phyloP scores from a whole-genome alignment of 2,329 filamentous ascomycete species.

The Dothidotthia symphoricarpi region DNA sequence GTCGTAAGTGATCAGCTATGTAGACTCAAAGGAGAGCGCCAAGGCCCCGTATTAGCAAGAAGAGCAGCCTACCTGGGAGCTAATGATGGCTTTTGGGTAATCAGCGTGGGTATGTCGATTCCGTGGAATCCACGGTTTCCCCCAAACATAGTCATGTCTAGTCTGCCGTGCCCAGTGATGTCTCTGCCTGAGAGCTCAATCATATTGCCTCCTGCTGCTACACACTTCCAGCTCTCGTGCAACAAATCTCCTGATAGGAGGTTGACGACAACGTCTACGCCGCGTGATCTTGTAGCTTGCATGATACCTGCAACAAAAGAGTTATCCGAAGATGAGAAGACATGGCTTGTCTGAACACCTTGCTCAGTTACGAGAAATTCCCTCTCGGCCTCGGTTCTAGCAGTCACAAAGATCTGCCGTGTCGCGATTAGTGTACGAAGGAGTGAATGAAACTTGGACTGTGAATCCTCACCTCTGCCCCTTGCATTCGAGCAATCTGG shows the following conservation, averaged over 20 bases:
- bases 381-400: no score
- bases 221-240: conserved; percentile 44
- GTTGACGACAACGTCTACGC: conserved; percentile 18
- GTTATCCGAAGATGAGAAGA: not conserved
- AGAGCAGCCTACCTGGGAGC: no score
- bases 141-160: not conserved
- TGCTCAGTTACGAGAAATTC: no score
- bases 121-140: not conserved
- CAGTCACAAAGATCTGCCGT: no score
- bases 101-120: conserved; percentile 39
- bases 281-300: not conserved
- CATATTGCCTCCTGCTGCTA: conserved; percentile 31
- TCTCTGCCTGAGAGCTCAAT: conserved; percentile 10
- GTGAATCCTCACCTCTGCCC: no score
- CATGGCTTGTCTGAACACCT: no score
- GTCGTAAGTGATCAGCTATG: no score
- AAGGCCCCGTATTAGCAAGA: no score
- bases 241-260: conserved; percentile 18
- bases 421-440: no score
- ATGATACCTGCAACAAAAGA: not conserved
- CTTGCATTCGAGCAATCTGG: no score
- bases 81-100: conserved; percentile 31
- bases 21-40: no score
- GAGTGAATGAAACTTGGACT: no score
- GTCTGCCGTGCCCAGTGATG: not conserved